Base-by-base conservation (phyloP, 2,329 filamentous ascomycete genomes). In the Ceratocystis destructans region DNA sequence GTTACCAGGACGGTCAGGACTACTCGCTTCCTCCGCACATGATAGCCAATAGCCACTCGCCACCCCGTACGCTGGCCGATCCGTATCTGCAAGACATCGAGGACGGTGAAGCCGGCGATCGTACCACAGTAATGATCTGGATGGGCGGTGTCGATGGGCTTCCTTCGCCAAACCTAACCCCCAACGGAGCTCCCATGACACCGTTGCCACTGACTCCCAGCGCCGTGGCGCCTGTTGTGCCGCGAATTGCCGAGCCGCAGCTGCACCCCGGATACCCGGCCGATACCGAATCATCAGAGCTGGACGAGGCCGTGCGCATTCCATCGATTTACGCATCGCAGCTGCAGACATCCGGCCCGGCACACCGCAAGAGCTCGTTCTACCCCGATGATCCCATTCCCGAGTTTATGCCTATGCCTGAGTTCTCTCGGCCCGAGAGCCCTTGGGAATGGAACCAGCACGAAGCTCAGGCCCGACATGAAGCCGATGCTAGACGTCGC, bases 91-190 rank as follows among this genome's bases (percentile, higher is more conserved):
- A n/a, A 22, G 12, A 53, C 55, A 20, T 48, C 22, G 25, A 22
- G 15, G 53, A 25, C 12, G 53, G 55, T 48, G 61, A 45, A n/a
- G 57, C 63, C 2, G 57, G 33, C 45, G 63, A 65, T 12, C 33
- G 61, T 2, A 61, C 31, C 48, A 65, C 63, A 7, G 66, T 68
- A 4, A 68, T 68, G 66, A 65, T 65, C 33, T 68, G 66, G 66
- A 68, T 68, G 66, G 66, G 48, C 61, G 66, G 48, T 28, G 37
- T 65, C 33, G n/a, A 45, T 8, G 25, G 25, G 31, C 28, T 59
- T 5, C 55, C 55, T 17, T 63, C 64, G 17, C 57, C 66, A 12
- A 8, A 12, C 8, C 66, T 55, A 7, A 22, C 45, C 45, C 28
- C 20, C 25, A 31, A 17, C 28, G 46, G 28, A 33, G 25, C 25